Evolutionary conservation across 768 basidiomycete genomes (phyloP).

Genomic region (Lyophyllum decastes): DNA sequence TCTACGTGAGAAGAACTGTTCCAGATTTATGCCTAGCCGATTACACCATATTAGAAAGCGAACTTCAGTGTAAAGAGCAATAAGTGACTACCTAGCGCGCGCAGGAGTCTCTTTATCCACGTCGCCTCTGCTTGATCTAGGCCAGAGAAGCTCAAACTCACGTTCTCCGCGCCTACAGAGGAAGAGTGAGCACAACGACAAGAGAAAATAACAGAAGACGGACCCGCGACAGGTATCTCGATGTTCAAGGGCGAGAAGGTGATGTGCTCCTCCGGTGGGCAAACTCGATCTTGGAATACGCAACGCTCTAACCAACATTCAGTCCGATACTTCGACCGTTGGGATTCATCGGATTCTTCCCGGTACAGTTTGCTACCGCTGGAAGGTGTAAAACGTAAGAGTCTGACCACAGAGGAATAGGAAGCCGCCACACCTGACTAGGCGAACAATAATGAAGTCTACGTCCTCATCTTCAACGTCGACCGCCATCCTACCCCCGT

Average conservation of each 20-base stretch:
- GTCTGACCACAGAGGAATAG: neutral
- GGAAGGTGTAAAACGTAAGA: slow-evolving; percentile 6
- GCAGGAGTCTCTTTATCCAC: slow-evolving; percentile 65
- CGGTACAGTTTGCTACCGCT: slow-evolving; percentile 74
- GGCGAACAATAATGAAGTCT: slow-evolving; percentile 68
- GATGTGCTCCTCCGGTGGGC: slow-evolving; percentile 64
- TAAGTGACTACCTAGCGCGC: slow-evolving; percentile 58
- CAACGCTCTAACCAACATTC: slow-evolving; percentile 95
- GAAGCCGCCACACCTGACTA: slow-evolving; percentile 59
- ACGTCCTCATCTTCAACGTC: slow-evolving; percentile 51
- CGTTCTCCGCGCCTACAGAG: slow-evolving; percentile 50
- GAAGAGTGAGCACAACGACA: neutral
- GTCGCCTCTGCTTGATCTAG: slow-evolving; percentile 69
- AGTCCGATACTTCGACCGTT: slow-evolving; percentile 68
- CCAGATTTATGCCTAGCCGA: slow-evolving; percentile 51
- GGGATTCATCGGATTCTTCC: slow-evolving; percentile 48
- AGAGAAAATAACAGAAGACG: slow-evolving; percentile 7
- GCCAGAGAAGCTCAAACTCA: slow-evolving; percentile 74
- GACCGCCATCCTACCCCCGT: slow-evolving; percentile 52
- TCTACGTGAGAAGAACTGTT: slow-evolving; percentile 60
- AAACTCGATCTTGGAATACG: slow-evolving; percentile 73
- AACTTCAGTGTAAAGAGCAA: neutral
- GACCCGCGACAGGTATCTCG: slow-evolving; percentile 60
- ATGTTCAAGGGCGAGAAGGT: slow-evolving; percentile 69
- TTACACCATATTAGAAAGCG: neutral